Evolutionary conservation across 192 early-diverging fungal species (phyloP).

Genomic region (Mortierella claussenii): DNA sequence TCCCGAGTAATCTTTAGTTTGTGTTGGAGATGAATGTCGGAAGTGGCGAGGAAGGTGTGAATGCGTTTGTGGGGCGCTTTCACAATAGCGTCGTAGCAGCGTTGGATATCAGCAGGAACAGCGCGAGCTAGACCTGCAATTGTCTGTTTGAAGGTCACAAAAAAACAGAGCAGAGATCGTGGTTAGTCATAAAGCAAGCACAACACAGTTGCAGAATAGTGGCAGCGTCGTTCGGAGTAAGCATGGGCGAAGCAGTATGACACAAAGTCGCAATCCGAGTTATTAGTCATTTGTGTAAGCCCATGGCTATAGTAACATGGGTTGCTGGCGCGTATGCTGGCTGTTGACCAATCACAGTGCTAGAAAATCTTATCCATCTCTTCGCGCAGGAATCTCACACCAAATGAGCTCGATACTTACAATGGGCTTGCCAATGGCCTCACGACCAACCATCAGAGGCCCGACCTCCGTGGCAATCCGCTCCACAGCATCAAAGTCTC

Average conservation of each 20-base stretch:
- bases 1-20: constrained; percentile 92
- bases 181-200: too few species aligned
- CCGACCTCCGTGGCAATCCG: constrained; percentile 95
- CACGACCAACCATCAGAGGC: constrained; percentile 81
- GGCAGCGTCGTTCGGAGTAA: background rate
- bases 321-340: background rate
- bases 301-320: background rate
- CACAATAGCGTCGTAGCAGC: constrained; percentile 88
- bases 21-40: constrained; percentile 94
- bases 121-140: constrained; percentile 93
- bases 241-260: background rate
- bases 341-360: constrained; percentile 19
- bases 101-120: constrained; percentile 84
- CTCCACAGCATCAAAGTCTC: constrained; percentile 96
- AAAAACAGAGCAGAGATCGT: too few species aligned
- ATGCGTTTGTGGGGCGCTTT: constrained; percentile 90
- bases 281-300: constrained; percentile 32
- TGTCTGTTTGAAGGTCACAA: too few species aligned
- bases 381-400: background rate
- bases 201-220: too few species aligned
- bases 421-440: constrained; percentile 82
- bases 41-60: constrained; percentile 96
- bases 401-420: constrained; percentile 58
- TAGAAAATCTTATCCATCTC: constrained; percentile 24
- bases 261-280: background rate